Evolutionary conservation across 2,329 filamentous ascomycete genomes (phyloP), one percentile per base, ranked within the genome.

Genomic region (Emergomyces pasteurianus): DNA sequence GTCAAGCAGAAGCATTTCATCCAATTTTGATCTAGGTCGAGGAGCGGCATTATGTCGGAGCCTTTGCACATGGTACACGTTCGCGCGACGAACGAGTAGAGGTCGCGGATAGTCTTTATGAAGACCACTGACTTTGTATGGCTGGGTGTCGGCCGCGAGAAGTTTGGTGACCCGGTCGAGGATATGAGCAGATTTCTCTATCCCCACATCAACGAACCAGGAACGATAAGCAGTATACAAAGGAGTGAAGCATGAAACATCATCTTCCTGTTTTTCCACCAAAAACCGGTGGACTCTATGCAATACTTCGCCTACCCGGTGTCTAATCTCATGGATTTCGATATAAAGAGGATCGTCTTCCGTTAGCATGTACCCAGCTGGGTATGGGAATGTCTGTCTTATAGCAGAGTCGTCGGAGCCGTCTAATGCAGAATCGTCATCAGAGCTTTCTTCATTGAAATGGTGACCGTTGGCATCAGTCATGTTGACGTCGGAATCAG

Each of bases 181-280:
- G 1, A 95, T 89, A 72, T 96, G 94, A 0, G 94, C 92, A 21
- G 92, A 96, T 62, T 92, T 83, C 75, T 99, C 94, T 63, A 96
- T 95, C 21, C 95, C 94, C 47, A 99, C 92, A 69, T 99, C 94
- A 1, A 95, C 91, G 68, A 99, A 97, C 91, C 92, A 99, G 9
- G 90, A 94, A 50, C 90, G 83, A 72, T 96, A 99, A 1, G 92
- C 90, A 26, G 88, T 88, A 74, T 96, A 99, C 1, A 99, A 77
- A 0, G 92, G 86, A 28, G 91, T 96, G 75, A 99, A 99, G 74
- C 91, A 96, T 18, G 89, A 86, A 0, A 99, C 94, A 71, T 99
- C 94, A 70, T 99, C 94, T 71, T 97, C 90, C 71, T 96, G 92
- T 63, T 92, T 86, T 63, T 85, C 78, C 21, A 84, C 86, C 62